A percentile compares a stretch with the other conserved stretches of the same genome.
Conservation (phyloP, 352 stramenopile species). For the Pythium apleroticum region DNA sequence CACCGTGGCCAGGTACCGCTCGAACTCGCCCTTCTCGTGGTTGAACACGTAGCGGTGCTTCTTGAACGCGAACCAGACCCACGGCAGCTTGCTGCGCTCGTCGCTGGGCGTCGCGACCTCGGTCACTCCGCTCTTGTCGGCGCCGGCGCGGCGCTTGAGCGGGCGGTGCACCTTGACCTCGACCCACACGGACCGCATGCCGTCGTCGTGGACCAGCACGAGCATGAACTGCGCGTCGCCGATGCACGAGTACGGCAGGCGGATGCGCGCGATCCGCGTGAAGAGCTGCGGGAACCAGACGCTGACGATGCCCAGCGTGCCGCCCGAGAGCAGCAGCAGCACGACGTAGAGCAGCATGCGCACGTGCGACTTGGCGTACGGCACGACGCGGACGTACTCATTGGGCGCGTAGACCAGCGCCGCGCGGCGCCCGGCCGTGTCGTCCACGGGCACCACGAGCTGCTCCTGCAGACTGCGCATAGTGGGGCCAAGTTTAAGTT, state of each 20-base stretch:
- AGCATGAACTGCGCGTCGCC: constrained; percentile 52
- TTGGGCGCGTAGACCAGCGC: constrained; percentile 46
- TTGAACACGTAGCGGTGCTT: constrained; percentile 67
- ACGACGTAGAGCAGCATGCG: constrained; percentile 38
- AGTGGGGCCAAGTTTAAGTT: not conserved
- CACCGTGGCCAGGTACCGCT: constrained; percentile 48
- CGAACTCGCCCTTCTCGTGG: constrained; percentile 45
- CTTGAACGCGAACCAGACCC: constrained; percentile 72
- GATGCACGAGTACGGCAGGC: constrained; percentile 26
- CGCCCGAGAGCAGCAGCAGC: constrained; percentile 31
- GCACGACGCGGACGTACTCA: constrained; percentile 39
- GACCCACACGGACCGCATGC: constrained; percentile 37
- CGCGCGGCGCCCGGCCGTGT: constrained; percentile 31
- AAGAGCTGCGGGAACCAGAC: constrained; percentile 73
- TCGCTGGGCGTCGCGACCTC: not conserved
- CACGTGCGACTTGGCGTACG: constrained; percentile 37
- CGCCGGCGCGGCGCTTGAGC: not conserved
- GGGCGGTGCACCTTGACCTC: constrained; percentile 36
- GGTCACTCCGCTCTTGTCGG: not conserved
- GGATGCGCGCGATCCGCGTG: constrained; percentile 42
- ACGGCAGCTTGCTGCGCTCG: constrained; percentile 11
- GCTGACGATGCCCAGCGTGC: constrained; percentile 35
- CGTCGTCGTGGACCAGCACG: constrained; percentile 38
- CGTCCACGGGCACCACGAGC: constrained; percentile 46
- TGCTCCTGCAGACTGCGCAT: constrained; percentile 51